Conservation (phyloP, 805 yeast genomes). For the Wickerhamiella siamensis region DNA sequence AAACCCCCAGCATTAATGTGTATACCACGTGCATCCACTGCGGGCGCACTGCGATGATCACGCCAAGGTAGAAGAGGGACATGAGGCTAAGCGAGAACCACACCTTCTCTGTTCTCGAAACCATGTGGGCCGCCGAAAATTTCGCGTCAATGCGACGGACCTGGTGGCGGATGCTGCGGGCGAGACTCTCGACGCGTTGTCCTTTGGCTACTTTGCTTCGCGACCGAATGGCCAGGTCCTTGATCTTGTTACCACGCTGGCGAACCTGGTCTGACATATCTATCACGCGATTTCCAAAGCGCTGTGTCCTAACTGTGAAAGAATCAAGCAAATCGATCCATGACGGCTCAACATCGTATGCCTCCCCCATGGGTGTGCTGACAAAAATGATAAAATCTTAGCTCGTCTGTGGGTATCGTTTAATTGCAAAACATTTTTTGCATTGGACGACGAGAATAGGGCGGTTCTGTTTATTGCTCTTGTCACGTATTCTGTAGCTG, state of each 20-base stretch:
- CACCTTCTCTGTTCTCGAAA: conserved; percentile 49
- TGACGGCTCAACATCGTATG: conserved; percentile 20
- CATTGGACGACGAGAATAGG: conserved; percentile 12
- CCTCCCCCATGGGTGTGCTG: conserved; percentile 4
- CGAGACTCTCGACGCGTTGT: conserved; percentile 20
- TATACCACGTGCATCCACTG: conserved; percentile 63
- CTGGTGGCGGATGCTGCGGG: conserved; percentile 15
- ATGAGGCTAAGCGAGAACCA: conserved; percentile 66
- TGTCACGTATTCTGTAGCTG: conserved; percentile 31
- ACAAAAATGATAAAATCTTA: background rate
- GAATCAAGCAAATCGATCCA: conserved; percentile 25
- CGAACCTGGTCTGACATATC: conserved; percentile 10
- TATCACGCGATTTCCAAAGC: conserved; percentile 18
- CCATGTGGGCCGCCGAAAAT: conserved; percentile 13
- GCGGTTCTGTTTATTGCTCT: conserved; percentile 22
- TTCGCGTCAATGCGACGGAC: conserved; percentile 22
- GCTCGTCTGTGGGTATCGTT: conserved; percentile 7
- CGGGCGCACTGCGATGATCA: conserved; percentile 65
- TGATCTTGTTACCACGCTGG: conserved; percentile 4
- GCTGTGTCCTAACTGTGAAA: conserved; percentile 19
- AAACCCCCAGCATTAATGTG: conserved; percentile 40
- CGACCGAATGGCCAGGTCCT: conserved; percentile 3
- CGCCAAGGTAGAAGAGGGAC: conserved; percentile 56
- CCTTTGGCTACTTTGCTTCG: conserved; percentile 8
- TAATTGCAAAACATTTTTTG: conserved; percentile 10